Percentiles rank a stretch among this genome's conserved stretches.
These are phyloP conservation scores for Schwanniomyces pseudopolymorphus DNA, from an alignment of 805 yeast species.

Conservation along the genomic window DNA sequence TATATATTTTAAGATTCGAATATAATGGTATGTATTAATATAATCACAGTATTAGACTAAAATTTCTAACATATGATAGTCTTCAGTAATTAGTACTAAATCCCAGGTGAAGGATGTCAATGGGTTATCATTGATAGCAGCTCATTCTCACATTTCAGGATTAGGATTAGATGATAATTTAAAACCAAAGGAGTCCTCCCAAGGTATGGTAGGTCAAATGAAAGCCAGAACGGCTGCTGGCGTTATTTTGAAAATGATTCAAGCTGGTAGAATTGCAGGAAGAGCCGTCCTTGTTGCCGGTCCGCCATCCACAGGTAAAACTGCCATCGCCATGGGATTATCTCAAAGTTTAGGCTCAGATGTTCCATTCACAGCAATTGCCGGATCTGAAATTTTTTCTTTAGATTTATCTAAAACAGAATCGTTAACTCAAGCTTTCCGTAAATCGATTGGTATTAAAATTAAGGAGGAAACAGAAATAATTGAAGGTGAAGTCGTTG, in stretches of 20 bases:
- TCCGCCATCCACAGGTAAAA: slow-evolving; percentile 98
- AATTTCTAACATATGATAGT: not conserved
- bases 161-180: slow-evolving; percentile 92
- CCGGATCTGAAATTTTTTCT: slow-evolving; percentile 91
- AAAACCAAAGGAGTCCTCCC: slow-evolving; percentile 72
- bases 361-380: slow-evolving; percentile 94
- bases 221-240: slow-evolving; percentile 97
- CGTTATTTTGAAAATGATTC: slow-evolving; percentile 86
- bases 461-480: slow-evolving; percentile 96
- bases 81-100: slow-evolving; percentile 28
- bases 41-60: too few species aligned
- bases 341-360: slow-evolving; percentile 70
- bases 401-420: slow-evolving; percentile 94
- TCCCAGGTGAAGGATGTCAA: slow-evolving; percentile 32
- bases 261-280: slow-evolving; percentile 94
- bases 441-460: slow-evolving; percentile 92
- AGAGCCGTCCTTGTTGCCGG: slow-evolving; percentile 95
- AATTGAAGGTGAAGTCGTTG: slow-evolving; percentile 98
- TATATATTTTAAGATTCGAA: not conserved
- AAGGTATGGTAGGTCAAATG: slow-evolving; percentile 97
- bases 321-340: slow-evolving; percentile 95
- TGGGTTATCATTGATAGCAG: slow-evolving; percentile 77
- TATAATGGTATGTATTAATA: slow-evolving; percentile 1
- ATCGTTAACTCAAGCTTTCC: slow-evolving; percentile 92
- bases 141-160: slow-evolving; percentile 98